Evolutionary conservation across 306 rosid species (phyloP).

Genomic region (Cotoneaster glaucophyllus): DNA sequence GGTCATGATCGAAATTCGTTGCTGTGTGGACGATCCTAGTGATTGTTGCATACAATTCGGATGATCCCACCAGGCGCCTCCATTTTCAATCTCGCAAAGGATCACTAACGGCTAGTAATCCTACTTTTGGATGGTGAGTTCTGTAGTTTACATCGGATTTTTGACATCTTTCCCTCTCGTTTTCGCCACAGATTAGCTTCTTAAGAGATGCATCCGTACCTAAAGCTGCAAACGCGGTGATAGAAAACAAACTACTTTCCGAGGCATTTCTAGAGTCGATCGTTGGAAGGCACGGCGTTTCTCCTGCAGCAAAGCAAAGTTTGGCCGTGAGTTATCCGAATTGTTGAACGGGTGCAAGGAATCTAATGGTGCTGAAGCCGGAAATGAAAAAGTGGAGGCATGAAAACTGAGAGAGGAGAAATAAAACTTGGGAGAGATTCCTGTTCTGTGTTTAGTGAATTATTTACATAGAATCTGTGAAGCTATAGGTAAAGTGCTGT

Average conservation of each 20-base stretch:
- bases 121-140: not conserved
- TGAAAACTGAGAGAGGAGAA: not conserved
- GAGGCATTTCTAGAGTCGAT: constrained; percentile 69
- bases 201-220: constrained; percentile 53
- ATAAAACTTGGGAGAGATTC: not conserved
- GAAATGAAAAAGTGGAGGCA: not conserved
- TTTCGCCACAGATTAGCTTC: constrained; percentile 45
- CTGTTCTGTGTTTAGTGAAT: not conserved
- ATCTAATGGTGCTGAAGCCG: not conserved
- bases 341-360: constrained; percentile 15
- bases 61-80: constrained; percentile 51
- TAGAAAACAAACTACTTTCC: constrained; percentile 50
- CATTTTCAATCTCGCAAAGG: constrained; percentile 57
- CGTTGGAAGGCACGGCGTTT: constrained; percentile 62
- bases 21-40: too few relatives aligned
- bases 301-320: constrained; percentile 56
- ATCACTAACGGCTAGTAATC: constrained; percentile 36
- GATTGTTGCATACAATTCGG: too few relatives aligned
- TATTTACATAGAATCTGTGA: not conserved
- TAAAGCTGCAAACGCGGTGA: constrained; percentile 16
- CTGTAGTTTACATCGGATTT: not conserved
- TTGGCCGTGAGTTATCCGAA: constrained; percentile 35
- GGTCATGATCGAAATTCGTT: too few relatives aligned
- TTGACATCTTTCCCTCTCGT: not conserved
- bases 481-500: not conserved